Base-by-base conservation (phyloP, 768 basidiomycete genomes). In the Suillus spraguei region DNA sequence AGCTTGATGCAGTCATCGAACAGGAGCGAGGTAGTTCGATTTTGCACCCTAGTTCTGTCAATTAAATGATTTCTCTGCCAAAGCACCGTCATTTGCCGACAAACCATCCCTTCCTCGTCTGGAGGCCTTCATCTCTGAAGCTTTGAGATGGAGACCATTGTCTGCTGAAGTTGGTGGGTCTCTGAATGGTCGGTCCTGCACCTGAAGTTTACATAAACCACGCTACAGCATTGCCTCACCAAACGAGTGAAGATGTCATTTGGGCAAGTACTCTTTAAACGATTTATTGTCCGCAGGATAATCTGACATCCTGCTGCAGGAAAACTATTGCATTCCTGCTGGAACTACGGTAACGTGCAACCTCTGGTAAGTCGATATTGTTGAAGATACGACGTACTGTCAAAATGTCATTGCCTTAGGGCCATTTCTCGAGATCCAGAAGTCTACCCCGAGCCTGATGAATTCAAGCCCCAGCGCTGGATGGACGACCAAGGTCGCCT, bases 41-140 rank as follows among this genome's bases (percentile, higher is more conserved):
- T 49, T 24, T 5, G 24, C 47, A 24, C 16, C 14, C 14, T 7
- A 24, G 22, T 49, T 24, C 13, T 49, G 47, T 49, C 22, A 7
- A 47, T 14, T 14, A 65, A 2, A 52, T 59, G 50, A 72, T 73
- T 63, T 49, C 7, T 17, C 14, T 44, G 24, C 49, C 49, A 50
- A 17, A 50, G 49, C 8, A 16, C 49, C 49, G 14, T 28, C 49
- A 4, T 50, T 50, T 2, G 24, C 24, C 8, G 49, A 50, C 8
- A 50, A 28, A 28, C 24, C 24, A 16, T 50, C 4, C 4, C 49
- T 50, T 9, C 49, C 24, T 24, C 49, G 8, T 28, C 49, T 50
- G 24, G 49, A 28, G 24, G 49, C 49, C 7, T 50, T 50, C 7
- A 50, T 50, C 8, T 50, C 49, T 9, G 49, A 50, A 4, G 49